Evolutionary conservation across 1,284 basidiomycete species (phyloP).

Genomic region (Cryptococcus hybrid): DNA sequence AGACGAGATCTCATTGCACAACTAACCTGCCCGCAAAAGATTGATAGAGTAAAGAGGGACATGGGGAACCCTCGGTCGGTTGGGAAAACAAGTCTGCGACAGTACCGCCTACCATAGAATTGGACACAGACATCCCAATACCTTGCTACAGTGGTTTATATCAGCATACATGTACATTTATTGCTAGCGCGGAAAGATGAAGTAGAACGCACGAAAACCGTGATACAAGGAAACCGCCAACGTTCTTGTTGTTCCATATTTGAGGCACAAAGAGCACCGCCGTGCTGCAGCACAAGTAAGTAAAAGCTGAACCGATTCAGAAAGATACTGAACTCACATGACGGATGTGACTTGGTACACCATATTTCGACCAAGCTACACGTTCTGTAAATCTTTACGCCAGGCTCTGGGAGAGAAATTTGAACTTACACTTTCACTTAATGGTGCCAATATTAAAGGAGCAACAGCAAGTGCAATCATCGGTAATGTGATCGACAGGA

Average conservation of each 20-base stretch:
- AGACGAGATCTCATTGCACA: background rate
- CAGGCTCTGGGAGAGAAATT: background rate
- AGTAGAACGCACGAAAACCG: slow-evolving; percentile 26
- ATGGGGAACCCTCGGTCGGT: slow-evolving; percentile 47
- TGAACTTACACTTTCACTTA: slow-evolving; percentile 38
- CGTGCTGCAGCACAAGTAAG: slow-evolving; percentile 10
- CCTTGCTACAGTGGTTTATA: slow-evolving; percentile 28
- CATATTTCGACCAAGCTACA: slow-evolving; percentile 33
- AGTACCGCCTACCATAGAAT: slow-evolving; percentile 44
- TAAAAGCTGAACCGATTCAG: background rate
- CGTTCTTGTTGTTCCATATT: slow-evolving; percentile 29
- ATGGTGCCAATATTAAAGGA: slow-evolving; percentile 43
- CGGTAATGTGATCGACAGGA: slow-evolving; percentile 24
- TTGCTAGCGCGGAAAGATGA: background rate
- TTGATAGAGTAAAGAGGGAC: slow-evolving; percentile 47
- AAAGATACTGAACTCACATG: slow-evolving; percentile 20
- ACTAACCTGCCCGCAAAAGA: slow-evolving; percentile 45
- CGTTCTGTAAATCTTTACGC: too few species aligned
- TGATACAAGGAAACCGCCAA: slow-evolving; percentile 39
- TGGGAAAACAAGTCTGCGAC: slow-evolving; percentile 48
- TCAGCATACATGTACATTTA: background rate
- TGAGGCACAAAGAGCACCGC: slow-evolving; percentile 47
- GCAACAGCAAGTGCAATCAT: slow-evolving; percentile 37
- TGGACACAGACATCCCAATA: slow-evolving; percentile 32
- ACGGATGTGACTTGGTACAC: slow-evolving; percentile 42